A percentile compares a stretch with the other conserved stretches of the same genome.
Evolutionary conservation across 2,329 filamentous ascomycete species (phyloP).

Genomic region (Ceratocystis huliohia): DNA sequence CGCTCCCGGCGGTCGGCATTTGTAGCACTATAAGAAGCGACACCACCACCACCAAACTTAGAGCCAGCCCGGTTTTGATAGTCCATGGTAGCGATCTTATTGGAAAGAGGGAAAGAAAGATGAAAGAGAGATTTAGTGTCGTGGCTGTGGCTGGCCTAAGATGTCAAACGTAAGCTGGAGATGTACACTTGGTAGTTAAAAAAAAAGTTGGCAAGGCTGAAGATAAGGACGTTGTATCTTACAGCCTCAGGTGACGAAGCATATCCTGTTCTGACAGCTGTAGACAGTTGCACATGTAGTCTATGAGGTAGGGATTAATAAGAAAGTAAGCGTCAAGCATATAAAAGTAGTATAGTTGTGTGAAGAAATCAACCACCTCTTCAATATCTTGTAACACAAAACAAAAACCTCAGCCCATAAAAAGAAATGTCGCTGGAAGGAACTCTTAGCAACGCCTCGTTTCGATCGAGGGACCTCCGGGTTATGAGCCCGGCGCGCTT

Average conservation of each 20-base stretch:
- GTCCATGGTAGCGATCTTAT: constrained; percentile 41
- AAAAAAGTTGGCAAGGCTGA: constrained; percentile 8
- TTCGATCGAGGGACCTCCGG: constrained; percentile 21
- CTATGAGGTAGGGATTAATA: too few relatives aligned
- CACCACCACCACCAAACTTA: constrained; percentile 94
- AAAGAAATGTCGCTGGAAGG: not conserved
- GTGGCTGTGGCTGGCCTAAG: not conserved
- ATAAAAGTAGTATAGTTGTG: too few relatives aligned
- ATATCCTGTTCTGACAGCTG: not conserved
- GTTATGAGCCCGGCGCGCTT: constrained; percentile 22
- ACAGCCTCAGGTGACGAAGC: not conserved
- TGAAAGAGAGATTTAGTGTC: not conserved
- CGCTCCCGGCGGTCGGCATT: constrained; percentile 96
- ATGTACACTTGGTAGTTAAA: not conserved
- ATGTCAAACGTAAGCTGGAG: not conserved
- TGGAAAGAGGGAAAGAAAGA: not conserved
- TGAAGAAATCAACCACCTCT: too few relatives aligned
- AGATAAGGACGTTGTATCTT: not conserved
- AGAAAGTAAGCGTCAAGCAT: too few relatives aligned
- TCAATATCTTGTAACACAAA: too few relatives aligned
- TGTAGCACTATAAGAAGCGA: constrained; percentile 82
- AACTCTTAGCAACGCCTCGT: constrained; percentile 18
- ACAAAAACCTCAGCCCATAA: not conserved
- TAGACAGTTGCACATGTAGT: not conserved
- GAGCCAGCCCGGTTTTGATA: constrained; percentile 89